Conservation (phyloP, 371 early-diverging fungal species). For the Lichtheimia ornata region DNA sequence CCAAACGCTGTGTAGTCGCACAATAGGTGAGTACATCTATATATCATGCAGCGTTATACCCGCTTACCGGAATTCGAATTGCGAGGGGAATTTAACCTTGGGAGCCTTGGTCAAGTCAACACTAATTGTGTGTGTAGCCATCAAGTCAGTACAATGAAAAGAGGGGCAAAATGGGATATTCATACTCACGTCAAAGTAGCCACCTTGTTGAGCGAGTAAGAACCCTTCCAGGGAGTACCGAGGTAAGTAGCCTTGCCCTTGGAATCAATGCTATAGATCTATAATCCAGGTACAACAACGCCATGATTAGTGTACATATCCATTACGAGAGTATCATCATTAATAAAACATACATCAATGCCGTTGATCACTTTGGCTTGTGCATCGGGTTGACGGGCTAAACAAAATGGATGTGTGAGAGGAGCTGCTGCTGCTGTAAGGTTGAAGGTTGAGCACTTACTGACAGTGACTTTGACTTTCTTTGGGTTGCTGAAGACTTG, state of each 20-base stretch:
- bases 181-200: slow-evolving; percentile 13
- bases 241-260: slow-evolving; percentile 20
- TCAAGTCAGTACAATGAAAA: not conserved
- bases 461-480: slow-evolving; percentile 21
- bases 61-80: slow-evolving; percentile 25
- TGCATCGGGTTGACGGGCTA: slow-evolving; percentile 19
- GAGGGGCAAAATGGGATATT: not conserved
- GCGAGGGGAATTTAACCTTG: slow-evolving; percentile 15
- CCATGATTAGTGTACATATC: not conserved
- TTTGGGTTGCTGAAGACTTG: slow-evolving; percentile 21
- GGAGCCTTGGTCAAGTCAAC: slow-evolving; percentile 21
- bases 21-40: not conserved
- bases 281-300: not conserved
- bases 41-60: not conserved
- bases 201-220: slow-evolving; percentile 17
- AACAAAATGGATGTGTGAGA: not conserved
- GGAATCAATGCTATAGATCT: slow-evolving; percentile 17
- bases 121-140: slow-evolving; percentile 8
- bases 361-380: slow-evolving; percentile 18
- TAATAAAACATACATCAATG: slow-evolving; percentile 21
- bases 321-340: not conserved
- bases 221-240: slow-evolving; percentile 20
- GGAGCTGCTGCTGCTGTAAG: not conserved
- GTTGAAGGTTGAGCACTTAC: slow-evolving; percentile 13
- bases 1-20: slow-evolving; percentile 15